Conservation (phyloP, 2,329 filamentous ascomycete species). For the Monilinia fructigena region DNA sequence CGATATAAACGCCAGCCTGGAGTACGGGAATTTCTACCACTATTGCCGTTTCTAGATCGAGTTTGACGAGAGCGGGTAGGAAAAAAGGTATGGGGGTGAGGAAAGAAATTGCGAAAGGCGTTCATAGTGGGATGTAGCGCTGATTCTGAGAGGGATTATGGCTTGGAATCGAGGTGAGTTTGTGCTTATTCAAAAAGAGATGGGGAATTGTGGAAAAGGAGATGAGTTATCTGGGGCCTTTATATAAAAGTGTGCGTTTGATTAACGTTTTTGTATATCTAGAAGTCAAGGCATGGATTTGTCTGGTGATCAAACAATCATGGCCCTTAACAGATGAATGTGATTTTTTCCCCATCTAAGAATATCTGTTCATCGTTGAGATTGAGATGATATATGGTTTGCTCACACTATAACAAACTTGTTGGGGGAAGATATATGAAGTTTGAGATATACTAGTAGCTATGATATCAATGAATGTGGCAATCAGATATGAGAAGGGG, state of each 20-base stretch:
- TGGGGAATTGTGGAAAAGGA: background rate
- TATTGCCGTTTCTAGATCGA: background rate
- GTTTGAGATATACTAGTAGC: background rate
- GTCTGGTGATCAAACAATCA: background rate
- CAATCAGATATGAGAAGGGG: background rate
- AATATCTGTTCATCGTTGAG: too few relatives aligned
- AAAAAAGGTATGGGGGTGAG: background rate
- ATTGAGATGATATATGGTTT: background rate
- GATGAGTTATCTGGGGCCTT: background rate
- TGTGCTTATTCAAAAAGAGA: too few relatives aligned
- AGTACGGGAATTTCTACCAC: background rate
- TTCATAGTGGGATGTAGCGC: background rate
- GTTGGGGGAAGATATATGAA: background rate
- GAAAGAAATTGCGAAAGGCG: background rate
- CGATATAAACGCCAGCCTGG: background rate
- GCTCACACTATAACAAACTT: background rate
- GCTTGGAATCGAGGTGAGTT: too few relatives aligned
- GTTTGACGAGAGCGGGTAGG: background rate
- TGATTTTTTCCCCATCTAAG: too few relatives aligned
- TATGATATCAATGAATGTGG: background rate
- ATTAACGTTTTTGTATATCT: too few relatives aligned
- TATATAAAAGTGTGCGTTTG: background rate
- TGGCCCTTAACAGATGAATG: too few relatives aligned
- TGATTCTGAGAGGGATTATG: background rate
- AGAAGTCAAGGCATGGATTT: background rate